Conservation (phyloP, 164 flowering plant species). For the Tetracentron sinense region DNA sequence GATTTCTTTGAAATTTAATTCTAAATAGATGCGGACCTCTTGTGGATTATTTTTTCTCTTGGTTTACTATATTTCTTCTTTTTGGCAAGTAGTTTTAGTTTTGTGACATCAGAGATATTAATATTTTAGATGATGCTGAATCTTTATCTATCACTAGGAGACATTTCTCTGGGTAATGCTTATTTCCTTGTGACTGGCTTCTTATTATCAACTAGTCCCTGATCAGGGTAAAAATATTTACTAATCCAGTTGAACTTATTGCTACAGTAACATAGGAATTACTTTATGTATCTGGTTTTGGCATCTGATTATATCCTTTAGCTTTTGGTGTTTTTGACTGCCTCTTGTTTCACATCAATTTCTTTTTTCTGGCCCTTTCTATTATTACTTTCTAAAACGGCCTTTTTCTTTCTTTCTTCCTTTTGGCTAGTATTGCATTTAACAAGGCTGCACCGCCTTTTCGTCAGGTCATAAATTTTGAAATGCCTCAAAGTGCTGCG, state of each 20-base stretch:
- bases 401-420: too few relatives aligned
- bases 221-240: too few relatives aligned
- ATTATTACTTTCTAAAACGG: too few relatives aligned
- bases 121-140: not conserved
- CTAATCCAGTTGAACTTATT: not conserved
- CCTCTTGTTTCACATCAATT: not conserved
- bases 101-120: not conserved
- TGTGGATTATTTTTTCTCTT: not conserved
- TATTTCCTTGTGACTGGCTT: not conserved
- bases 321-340: not conserved
- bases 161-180: not conserved
- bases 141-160: not conserved
- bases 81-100: not conserved
- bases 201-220: not conserved
- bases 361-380: too few relatives aligned
- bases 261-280: not conserved
- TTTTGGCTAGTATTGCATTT: not conserved
- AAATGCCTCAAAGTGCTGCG: slow-evolving; percentile 71
- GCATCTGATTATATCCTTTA: not conserved
- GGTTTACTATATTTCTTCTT: not conserved
- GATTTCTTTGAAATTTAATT: too few relatives aligned
- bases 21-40: too few relatives aligned
- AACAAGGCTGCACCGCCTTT: not conserved
- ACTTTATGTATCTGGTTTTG: too few relatives aligned
- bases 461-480: slow-evolving; percentile 82